Evolutionary conservation across 1,284 basidiomycete genomes (phyloP).

Genomic region (Puccinia novopanici): DNA sequence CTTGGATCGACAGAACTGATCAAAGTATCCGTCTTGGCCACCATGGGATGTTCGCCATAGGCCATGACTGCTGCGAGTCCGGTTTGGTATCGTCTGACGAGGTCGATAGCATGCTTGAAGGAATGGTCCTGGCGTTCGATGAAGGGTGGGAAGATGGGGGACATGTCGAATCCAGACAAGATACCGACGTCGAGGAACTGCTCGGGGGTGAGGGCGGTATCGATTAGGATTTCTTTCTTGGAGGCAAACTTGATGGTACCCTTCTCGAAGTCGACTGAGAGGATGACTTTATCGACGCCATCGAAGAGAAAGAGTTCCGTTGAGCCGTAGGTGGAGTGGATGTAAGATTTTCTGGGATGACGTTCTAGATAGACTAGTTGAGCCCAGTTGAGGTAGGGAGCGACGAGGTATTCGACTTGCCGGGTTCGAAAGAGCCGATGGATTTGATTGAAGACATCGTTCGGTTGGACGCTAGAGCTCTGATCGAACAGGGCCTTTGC

Average conservation of each 20-base stretch:
- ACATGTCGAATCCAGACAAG: conserved; percentile 84
- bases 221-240: conserved; percentile 74
- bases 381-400: conserved; percentile 89
- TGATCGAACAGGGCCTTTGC: conserved; percentile 47
- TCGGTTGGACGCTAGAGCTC: conserved; percentile 42
- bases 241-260: conserved; percentile 77
- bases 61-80: conserved; percentile 46
- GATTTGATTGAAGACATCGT: conserved; percentile 87
- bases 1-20: conserved; percentile 85
- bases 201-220: conserved; percentile 77
- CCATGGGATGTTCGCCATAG: conserved; percentile 67
- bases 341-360: conserved; percentile 81
- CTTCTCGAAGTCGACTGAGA: conserved; percentile 66
- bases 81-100: conserved; percentile 66
- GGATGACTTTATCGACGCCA: conserved; percentile 87
- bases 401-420: conserved; percentile 92
- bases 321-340: conserved; percentile 89
- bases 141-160: conserved; percentile 73
- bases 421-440: conserved; percentile 90
- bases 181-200: conserved; percentile 94
- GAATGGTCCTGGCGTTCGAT: conserved; percentile 73
- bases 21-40: conserved; percentile 75
- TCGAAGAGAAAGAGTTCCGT: conserved; percentile 84
- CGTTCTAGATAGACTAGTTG: conserved; percentile 94
- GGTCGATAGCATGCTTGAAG: conserved; percentile 79